These are phyloP conservation scores for Talaromyces nanjingensis DNA, from an alignment of 495 filamentous ascomycete species.

Conservation along the genomic window DNA sequence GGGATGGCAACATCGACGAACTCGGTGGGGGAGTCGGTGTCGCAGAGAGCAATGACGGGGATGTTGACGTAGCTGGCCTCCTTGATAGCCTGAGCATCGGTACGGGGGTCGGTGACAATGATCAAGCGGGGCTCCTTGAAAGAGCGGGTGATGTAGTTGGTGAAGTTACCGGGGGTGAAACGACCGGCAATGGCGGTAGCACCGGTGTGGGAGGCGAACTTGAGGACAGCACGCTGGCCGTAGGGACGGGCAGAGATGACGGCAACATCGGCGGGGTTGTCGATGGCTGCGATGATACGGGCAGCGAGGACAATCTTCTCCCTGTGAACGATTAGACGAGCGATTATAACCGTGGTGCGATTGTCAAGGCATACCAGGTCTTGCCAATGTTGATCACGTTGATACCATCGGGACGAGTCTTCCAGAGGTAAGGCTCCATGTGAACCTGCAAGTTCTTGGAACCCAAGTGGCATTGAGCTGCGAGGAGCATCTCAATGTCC, in stretches of 20 bases:
- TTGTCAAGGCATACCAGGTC: conserved; percentile 71
- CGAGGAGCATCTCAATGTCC: conserved; percentile 99
- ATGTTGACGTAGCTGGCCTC: conserved; percentile 99
- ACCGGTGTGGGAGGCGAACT: conserved; percentile 97
- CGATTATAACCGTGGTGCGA: conserved; percentile 4
- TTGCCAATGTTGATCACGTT: conserved; percentile 99
- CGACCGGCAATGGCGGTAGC: conserved; percentile 96
- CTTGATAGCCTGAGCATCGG: conserved; percentile 99
- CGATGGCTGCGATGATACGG: conserved; percentile 95
- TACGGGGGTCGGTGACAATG: conserved; percentile 98
- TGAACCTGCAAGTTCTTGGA: conserved; percentile 98
- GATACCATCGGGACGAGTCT: conserved; percentile 94
- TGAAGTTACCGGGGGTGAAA: conserved; percentile 99
- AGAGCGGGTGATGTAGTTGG: conserved; percentile 99
- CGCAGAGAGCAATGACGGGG: conserved; percentile 96
- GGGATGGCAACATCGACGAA: conserved; percentile 99
- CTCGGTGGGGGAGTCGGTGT: conserved; percentile 98
- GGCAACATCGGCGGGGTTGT: conserved; percentile 98
- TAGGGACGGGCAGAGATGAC: conserved; percentile 99
- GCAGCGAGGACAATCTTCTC: conserved; percentile 99
- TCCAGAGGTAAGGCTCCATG: conserved; percentile 99
- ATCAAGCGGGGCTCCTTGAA: conserved; percentile 99
- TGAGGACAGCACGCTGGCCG: conserved; percentile 97
- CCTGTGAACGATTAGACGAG: conserved; percentile 41
- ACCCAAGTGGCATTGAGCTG: conserved; percentile 93